Evolutionary conservation across 1,139 yeast genomes (phyloP), one percentile per base, ranked within the genome.

Genomic region (Diutina ranongensis): DNA sequence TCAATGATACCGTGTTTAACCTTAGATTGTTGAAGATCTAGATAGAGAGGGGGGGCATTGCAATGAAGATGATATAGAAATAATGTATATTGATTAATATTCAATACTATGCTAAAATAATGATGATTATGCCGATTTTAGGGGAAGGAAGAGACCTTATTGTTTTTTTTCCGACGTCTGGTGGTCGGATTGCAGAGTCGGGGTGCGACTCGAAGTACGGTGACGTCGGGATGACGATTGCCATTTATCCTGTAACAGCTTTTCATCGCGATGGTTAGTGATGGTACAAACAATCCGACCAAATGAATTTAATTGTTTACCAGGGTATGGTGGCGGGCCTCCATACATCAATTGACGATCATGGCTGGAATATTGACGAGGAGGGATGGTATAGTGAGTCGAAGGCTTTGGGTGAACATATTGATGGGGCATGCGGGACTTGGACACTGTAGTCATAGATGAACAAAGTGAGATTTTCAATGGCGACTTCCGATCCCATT

Each of bases 1-100:
- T 92, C 60, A 88, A 86, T 57, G 97, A 88, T 52, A 84, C 96
- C 46, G 68, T 77, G 45, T 83, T 92, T 71, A 73, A 76, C 55
- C 76, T 92, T 66, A 80, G 94, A 66, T 75, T 92, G 63, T 76
- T 89, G 61, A 80, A 72, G 62, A 58, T 83, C 51, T 76, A 68
- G 28, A 35, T n/a, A n/a, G n/a, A n/a, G n/a, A n/a, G n/a, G n/a
- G n/a, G n/a, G n/a, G n/a, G n/a, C n/a, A n/a, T n/a, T n/a, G n/a
- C n/a, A n/a, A n/a, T n/a, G n/a, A n/a, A n/a, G n/a, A n/a, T n/a
- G n/a, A n/a, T n/a, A n/a, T n/a, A n/a, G n/a, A n/a, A n/a, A n/a
- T n/a, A n/a, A n/a, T n/a, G n/a, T n/a, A n/a, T n/a, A n/a, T n/a
- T n/a, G n/a, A n/a, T n/a, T n/a, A n/a, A n/a, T n/a, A n/a, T n/a